phyloP scores from a whole-genome alignment of 225 moss, liverwort and hornwort genomes.

The Climacium dendroides region DNA sequence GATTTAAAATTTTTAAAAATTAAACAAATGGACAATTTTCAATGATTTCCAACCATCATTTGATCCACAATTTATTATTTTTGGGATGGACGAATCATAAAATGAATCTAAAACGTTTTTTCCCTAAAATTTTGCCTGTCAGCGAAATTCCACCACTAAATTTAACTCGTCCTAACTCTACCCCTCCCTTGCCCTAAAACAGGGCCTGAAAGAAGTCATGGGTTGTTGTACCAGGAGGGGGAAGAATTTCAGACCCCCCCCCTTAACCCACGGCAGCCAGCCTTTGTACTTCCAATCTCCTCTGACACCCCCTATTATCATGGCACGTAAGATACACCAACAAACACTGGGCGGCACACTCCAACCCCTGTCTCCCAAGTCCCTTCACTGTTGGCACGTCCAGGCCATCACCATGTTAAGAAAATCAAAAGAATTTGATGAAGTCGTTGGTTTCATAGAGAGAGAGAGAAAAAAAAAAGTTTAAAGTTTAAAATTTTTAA shows the following conservation, averaged over 20 bases:
- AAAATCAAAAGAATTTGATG: background rate
- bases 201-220: background rate
- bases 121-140: background rate
- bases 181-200: background rate
- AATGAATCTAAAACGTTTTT: fast-evolving
- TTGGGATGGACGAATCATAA: fast-evolving
- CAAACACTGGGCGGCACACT: background rate
- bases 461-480: background rate
- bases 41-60: too few species aligned
- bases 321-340: background rate
- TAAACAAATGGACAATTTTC: too few species aligned
- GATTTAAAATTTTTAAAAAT: too few species aligned
- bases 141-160: background rate
- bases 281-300: background rate
- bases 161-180: background rate
- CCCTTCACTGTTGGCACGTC: background rate
- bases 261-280: background rate
- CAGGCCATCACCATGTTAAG: background rate
- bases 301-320: background rate
- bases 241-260: background rate
- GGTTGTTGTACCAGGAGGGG: background rate
- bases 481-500: too few species aligned
- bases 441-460: fast-evolving
- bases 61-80: background rate
- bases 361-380: background rate